These are phyloP conservation scores for Pyrenochaeta sp. DNA, from an alignment of 2,329 filamentous ascomycete genomes.

Conservation along the genomic window DNA sequence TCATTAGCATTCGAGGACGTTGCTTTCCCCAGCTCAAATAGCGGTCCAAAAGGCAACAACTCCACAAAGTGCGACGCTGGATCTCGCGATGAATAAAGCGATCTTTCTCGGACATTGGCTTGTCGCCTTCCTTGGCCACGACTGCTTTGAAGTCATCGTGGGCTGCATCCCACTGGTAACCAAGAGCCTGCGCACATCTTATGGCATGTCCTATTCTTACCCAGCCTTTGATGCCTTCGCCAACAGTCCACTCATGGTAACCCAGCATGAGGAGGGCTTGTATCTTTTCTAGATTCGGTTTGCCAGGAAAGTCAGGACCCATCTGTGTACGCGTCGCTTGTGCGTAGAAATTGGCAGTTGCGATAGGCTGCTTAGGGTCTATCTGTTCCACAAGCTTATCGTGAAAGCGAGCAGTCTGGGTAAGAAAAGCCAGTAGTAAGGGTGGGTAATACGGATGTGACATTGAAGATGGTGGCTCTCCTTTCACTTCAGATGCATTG, in stretches of 20 bases:
- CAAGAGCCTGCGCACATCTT: constrained; percentile 62
- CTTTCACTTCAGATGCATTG: constrained; percentile 23
- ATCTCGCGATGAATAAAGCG: constrained; percentile 69
- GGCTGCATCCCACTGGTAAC: constrained; percentile 39
- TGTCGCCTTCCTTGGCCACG: constrained; percentile 9
- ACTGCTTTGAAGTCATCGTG: constrained; percentile 31
- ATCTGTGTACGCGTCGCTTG: constrained; percentile 63
- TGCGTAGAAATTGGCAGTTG: constrained; percentile 70
- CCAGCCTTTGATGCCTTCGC: constrained; percentile 69
- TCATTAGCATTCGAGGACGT: constrained; percentile 66
- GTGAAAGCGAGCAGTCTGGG: constrained; percentile 76
- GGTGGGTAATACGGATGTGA: constrained; percentile 62
- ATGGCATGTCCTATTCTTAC: constrained; percentile 68
- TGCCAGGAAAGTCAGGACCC: constrained; percentile 15
- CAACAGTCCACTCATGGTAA: constrained; percentile 75
- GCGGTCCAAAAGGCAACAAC: constrained; percentile 76
- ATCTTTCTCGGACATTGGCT: constrained; percentile 38
- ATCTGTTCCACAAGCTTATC: constrained; percentile 49
- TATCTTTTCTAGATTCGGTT: constrained; percentile 67
- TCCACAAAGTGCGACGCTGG: constrained; percentile 75
- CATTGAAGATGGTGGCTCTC: constrained; percentile 32
- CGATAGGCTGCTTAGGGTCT: constrained; percentile 10
- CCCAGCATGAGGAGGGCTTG: constrained; percentile 76
- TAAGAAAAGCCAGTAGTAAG: constrained; percentile 72
- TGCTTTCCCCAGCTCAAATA: constrained; percentile 72